phyloP scores from a whole-genome alignment of 2,329 filamentous ascomycete genomes.

The Chrysoporthe deuterocubensis region DNA sequence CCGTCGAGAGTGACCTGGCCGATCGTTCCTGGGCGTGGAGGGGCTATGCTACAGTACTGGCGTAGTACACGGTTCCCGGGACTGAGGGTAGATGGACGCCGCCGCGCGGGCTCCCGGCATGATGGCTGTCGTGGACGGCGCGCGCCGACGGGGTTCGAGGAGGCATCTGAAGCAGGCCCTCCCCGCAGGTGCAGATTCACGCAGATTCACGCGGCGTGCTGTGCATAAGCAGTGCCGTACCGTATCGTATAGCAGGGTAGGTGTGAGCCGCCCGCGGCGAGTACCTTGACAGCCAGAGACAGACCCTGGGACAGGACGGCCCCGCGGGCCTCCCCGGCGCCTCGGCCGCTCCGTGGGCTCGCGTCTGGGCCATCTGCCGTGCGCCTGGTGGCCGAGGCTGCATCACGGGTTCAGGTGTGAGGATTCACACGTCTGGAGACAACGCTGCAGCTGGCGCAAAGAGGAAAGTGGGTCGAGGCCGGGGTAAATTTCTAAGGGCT shows the following conservation, averaged over 20 bases:
- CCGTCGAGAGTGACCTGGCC: too few relatives aligned
- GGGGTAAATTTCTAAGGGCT: not conserved
- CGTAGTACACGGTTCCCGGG: too few relatives aligned
- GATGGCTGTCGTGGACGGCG: too few relatives aligned
- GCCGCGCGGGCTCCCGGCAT: too few relatives aligned
- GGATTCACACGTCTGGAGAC: not conserved
- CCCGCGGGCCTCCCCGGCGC: not conserved
- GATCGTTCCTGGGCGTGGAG: too few relatives aligned
- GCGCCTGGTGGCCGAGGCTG: not conserved
- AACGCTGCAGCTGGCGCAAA: not conserved
- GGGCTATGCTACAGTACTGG: too few relatives aligned
- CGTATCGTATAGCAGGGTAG: not conserved
- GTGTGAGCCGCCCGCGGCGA: not conserved
- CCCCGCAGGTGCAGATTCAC: not conserved
- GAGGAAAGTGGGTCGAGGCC: constrained; percentile 5
- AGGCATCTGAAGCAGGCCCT: not conserved
- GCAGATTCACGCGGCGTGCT: too few relatives aligned
- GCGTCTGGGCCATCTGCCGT: not conserved
- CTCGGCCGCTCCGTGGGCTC: not conserved
- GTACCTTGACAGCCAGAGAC: too few relatives aligned
- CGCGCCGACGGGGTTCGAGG: too few relatives aligned
- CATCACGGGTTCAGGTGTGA: not conserved
- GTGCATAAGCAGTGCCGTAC: not conserved
- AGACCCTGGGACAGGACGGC: not conserved
- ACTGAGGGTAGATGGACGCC: too few relatives aligned